Base-by-base conservation (phyloP, 441 rosid genomes). In the Arabidopsis lyrata region DNA sequence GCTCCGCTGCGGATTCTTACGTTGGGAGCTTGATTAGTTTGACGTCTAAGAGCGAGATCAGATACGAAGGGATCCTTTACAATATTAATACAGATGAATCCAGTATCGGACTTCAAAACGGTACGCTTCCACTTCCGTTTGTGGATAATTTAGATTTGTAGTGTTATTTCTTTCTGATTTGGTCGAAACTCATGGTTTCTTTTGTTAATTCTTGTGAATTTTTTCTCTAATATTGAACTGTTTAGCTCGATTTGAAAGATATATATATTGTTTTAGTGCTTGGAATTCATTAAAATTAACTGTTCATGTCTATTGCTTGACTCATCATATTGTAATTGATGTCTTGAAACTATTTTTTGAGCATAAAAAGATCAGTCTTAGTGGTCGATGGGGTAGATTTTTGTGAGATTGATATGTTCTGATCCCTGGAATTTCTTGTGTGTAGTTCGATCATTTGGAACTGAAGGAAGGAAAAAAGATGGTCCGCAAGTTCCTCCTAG, bases 401-500 rank as follows among this genome's bases (percentile, higher is more conserved):
- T 41, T 14, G 65, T 66, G 35, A 75, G 63, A 18, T 75, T 55
- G 38, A 63, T 60, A 32, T 60, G 6, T 64, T 15, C 60, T 78
- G 22, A 73, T 41, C 36, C 27, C 2, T 56, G 41, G 8, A 42
- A 16, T 27, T 68, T 53, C 6, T 16, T 41, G 29, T 75, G 39
- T 68, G 79, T 84, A 92, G 99, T 91, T 24, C 88, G 98, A 74
- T 92, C 99, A 14, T 92, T 92, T 83, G 99, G 99, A 77, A 92
- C 98, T 14, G 98, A 95, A 82, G 98, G 95, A 78, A 83, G 98
- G 81, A 89, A 90, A 77, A 90, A 91, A 58, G 98, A 92, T 83
- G 98, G 97, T 32, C 88, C 88, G 0, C 97, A 91, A 79, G 81
- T 88, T 39, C 92, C 84, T 31, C 91, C 85, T 1, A 84, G 88